Conservation (phyloP, 768 basidiomycete species). For the Favolaschia claudopus region DNA sequence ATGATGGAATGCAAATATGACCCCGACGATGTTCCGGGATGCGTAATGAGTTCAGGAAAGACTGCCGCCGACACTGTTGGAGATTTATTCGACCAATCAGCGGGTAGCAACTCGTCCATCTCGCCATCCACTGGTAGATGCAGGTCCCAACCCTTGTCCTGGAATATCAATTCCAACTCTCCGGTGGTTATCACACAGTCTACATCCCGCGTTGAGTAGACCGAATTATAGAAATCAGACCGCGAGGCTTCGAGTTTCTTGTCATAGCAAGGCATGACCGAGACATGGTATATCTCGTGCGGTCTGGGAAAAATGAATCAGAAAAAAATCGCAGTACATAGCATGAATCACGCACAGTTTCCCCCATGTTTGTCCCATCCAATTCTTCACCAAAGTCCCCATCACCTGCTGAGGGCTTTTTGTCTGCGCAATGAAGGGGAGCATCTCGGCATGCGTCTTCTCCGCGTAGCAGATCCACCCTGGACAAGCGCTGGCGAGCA, state of each 20-base stretch:
- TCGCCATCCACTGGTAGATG: constrained; percentile 63
- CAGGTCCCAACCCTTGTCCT: constrained; percentile 83
- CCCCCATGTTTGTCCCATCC: constrained; percentile 75
- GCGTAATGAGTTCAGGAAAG: constrained; percentile 78
- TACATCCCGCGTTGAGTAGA: constrained; percentile 87
- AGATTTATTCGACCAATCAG: constrained; percentile 18
- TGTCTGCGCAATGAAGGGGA: constrained; percentile 87
- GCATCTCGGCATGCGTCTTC: constrained; percentile 93
- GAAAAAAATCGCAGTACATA: constrained; percentile 2
- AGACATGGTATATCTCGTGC: constrained; percentile 91
- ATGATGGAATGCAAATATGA: constrained; percentile 90
- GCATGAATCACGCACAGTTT: constrained; percentile 61
- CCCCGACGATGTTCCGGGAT: constrained; percentile 89
- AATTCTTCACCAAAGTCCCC: constrained; percentile 92
- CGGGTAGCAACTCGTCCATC: constrained; percentile 37
- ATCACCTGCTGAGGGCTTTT: constrained; percentile 96
- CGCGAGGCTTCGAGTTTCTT: constrained; percentile 98
- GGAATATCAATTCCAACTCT: constrained; percentile 87
- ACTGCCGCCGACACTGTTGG: constrained; percentile 19
- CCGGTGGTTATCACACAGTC: constrained; percentile 98
- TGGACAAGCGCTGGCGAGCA: constrained; percentile 96
- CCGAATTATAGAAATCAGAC: constrained; percentile 87
- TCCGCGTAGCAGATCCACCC: constrained; percentile 99
- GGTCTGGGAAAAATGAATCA: constrained; percentile 57
- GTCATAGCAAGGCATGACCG: constrained; percentile 99